Conservation (phyloP, 225 moss, liverwort and hornwort species). For the Pseudisothecium myosuroides region DNA sequence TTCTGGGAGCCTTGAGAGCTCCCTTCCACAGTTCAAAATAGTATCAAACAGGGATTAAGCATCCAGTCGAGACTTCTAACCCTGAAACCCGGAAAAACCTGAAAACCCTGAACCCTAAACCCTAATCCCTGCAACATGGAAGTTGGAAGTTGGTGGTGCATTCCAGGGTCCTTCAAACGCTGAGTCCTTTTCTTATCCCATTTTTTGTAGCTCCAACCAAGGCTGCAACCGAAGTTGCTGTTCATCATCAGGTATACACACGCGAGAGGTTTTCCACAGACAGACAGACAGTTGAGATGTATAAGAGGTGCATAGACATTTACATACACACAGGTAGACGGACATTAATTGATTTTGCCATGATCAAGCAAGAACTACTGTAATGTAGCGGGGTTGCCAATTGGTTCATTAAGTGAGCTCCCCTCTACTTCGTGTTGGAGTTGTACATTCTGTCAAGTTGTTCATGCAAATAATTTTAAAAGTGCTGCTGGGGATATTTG, state of each 20-base stretch:
- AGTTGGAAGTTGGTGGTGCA: not conserved
- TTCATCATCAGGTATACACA: constrained; percentile 3
- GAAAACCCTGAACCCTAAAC: not conserved
- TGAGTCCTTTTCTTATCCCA: not conserved
- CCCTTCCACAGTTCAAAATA: constrained; percentile 10
- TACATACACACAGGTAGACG: constrained; percentile 13
- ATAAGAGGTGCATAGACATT: constrained; percentile 17
- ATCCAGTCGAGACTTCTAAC: not conserved
- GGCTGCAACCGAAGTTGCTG: constrained; percentile 19
- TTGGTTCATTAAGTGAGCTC: not conserved
- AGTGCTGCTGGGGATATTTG: not conserved
- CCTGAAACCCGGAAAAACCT: not conserved
- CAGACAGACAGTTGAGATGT: not conserved
- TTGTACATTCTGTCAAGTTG: constrained; percentile 23
- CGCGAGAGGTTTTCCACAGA: not conserved
- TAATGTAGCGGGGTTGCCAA: not conserved
- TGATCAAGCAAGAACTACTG: not conserved
- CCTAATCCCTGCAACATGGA: not conserved
- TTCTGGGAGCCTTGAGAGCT: constrained; percentile 79
- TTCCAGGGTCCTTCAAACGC: not conserved
- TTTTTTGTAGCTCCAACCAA: not conserved
- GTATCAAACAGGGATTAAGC: constrained; percentile 1
- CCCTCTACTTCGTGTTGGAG: not conserved
- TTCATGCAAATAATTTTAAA: not conserved
- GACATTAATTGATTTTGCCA: constrained; percentile 8